phyloP scores from a whole-genome alignment of 2,329 filamentous ascomycete species.

The Alternaria brassicicola region DNA sequence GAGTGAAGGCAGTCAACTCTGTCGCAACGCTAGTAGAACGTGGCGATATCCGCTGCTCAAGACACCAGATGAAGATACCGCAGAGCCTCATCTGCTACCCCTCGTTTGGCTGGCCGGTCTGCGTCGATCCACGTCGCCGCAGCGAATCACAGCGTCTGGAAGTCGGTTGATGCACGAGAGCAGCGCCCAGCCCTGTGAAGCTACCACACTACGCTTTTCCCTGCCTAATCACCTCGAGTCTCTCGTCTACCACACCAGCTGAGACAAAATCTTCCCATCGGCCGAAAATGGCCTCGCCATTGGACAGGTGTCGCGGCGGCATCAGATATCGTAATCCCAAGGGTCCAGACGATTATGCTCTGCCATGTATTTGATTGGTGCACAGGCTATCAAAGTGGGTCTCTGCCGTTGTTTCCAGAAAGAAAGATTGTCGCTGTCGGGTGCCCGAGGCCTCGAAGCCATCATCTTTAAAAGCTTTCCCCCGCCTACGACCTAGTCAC shows the following conservation, averaged over 20 bases:
- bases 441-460: conserved; percentile 5
- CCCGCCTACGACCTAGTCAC: background rate
- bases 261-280: conserved; percentile 15
- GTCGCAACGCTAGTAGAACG: background rate
- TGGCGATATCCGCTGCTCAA: conserved; percentile 4
- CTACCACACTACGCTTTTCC: conserved; percentile 13
- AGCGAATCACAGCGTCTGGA: conserved; percentile 28
- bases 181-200: conserved; percentile 3
- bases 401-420: conserved; percentile 20
- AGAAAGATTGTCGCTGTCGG: conserved; percentile 29
- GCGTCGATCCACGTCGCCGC: conserved; percentile 22
- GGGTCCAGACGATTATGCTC: conserved; percentile 22
- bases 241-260: background rate
- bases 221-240: background rate
- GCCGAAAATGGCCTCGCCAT: conserved; percentile 16
- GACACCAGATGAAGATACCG: conserved; percentile 8
- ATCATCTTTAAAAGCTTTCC: conserved; percentile 20
- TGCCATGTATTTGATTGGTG: conserved; percentile 24
- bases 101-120: conserved; percentile 16
- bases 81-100: conserved; percentile 26
- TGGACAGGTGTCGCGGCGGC: conserved; percentile 4
- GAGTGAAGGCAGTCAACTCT: background rate
- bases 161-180: conserved; percentile 19
- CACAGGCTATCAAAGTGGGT: conserved; percentile 11
- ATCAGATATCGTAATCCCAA: conserved; percentile 31